Evolutionary conservation across 176 grass and related monocot genomes (phyloP).

Genomic region (Thinopyrum elongatum): DNA sequence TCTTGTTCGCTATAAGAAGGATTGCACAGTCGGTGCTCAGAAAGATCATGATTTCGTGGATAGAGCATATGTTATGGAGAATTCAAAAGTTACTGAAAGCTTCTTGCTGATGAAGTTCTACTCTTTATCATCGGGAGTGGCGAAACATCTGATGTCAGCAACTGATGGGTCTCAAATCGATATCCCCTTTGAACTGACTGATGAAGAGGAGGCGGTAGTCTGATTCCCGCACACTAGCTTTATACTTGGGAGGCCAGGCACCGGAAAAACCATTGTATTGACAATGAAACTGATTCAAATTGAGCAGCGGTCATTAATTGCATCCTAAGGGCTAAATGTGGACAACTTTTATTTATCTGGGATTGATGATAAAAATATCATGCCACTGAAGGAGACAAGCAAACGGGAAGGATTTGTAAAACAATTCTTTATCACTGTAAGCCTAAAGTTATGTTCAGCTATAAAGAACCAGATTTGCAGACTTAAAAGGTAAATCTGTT

Average conservation of each 20-base stretch:
- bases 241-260: conserved; percentile 79
- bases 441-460: conserved; percentile 67
- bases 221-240: conserved; percentile 62
- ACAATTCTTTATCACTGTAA: conserved; percentile 87
- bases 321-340: conserved; percentile 38
- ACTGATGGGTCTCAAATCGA: conserved; percentile 63
- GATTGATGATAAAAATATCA: neutral
- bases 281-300: conserved; percentile 73
- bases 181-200: no score
- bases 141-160: conserved; percentile 65
- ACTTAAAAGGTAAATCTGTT: conserved; percentile 49
- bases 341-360: neutral
- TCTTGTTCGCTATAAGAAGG: conserved; percentile 49
- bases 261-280: conserved; percentile 74
- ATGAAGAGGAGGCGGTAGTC: conserved; percentile 74
- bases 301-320: conserved; percentile 55
- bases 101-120: conserved; percentile 88
- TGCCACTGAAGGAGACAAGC: neutral
- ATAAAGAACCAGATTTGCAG: conserved; percentile 55
- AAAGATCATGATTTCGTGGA: conserved; percentile 25
- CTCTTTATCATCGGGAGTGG: conserved; percentile 62
- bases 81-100: conserved; percentile 79
- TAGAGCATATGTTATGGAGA: conserved; percentile 36
- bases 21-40: neutral
- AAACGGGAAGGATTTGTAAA: conserved; percentile 36